Base-by-base conservation (phyloP, 805 yeast species). In the Starmerella powellii region DNA sequence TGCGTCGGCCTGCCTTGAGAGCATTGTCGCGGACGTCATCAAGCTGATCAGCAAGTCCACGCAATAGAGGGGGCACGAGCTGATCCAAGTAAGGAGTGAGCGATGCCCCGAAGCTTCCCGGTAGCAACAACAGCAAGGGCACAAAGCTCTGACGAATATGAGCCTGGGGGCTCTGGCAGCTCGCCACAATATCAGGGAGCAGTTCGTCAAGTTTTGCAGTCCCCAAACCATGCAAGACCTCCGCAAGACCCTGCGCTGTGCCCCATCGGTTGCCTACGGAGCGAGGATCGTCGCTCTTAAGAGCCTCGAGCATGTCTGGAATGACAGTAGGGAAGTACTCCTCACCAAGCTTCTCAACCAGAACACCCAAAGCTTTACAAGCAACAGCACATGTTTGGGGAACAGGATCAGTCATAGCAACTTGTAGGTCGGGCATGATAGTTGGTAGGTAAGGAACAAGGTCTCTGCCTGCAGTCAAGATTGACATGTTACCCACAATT, bases 401-500 rank as follows among this genome's bases (percentile, higher is more conserved):
- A 40, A 91, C 98, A 1, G 98, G 98, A 54, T 91, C 99, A 38
- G 93, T 95, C 94, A 91, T 88, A 5, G 97, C 94, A 33, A 73
- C 69, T 60, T 91, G 94, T 46, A 91, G 72, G 53, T 86, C 95
- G 10, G 76, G 70, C 34, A 88, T 79, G 52, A 91, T 68, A 33
- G 76, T 74, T 18, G 76, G 72, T 55, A 91, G 66, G 63, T 91
- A 91, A 20, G 95, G 96, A 39, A 75, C 63, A 46, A 91, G 68
- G 60, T 91, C 98, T 52, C 73, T 75, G 15, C 84, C 70, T 55
- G 88, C 97, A 15, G 94, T 95, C 55, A 91, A 69, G 59, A 91
- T 85, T 2, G 97, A 86, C 97, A 91, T 91, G 58, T 91, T 91
- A 49, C 99, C 99, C 24, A 91, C 96, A 67, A 91, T 88, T 63